Percentiles rank a stretch among this genome's conserved stretches.
Conservation (phyloP, 73 alveolate species). For the Paramecium octaurelia region DNA sequence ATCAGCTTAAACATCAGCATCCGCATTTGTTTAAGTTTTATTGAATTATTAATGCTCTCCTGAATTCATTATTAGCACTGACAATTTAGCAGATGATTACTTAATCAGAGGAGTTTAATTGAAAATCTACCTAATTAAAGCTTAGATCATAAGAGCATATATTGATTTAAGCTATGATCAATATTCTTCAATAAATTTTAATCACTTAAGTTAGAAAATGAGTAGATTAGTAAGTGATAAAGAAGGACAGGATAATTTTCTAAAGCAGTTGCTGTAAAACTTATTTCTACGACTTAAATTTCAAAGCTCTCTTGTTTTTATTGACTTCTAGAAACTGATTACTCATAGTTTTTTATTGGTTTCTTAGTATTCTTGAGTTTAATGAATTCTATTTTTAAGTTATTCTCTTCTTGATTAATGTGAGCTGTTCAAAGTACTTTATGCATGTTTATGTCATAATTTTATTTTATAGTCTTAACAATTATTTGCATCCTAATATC, state of each 20-base stretch:
- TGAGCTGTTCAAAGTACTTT: slow-evolving; percentile 21
- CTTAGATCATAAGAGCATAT: slow-evolving; percentile 21
- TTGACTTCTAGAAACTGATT: neutral
- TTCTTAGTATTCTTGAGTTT: neutral
- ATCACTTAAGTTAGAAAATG: neutral
- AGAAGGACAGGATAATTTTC: neutral
- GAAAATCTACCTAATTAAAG: neutral
- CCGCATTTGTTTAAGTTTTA: neutral
- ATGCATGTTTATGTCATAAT: neutral
- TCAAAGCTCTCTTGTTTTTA: slow-evolving; percentile 15
- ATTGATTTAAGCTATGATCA: neutral
- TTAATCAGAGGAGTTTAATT: neutral
- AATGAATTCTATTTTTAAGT: neutral
- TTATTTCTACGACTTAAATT: neutral
- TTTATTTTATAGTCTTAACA: neutral
- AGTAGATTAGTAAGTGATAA: neutral
- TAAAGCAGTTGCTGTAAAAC: neutral
- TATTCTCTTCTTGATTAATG: slow-evolving; percentile 20
- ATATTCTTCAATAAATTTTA: neutral
- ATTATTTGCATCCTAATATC: neutral
- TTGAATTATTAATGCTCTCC: neutral
- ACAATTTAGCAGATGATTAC: slow-evolving; percentile 9
- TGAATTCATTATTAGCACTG: slow-evolving; percentile 10
- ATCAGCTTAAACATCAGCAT: neutral
- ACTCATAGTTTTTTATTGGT: neutral